Percentiles rank a stretch among this genome's conserved stretches.
Conservation (phyloP, 176 grass and related monocot species). For the Phyllostachys edulis region DNA sequence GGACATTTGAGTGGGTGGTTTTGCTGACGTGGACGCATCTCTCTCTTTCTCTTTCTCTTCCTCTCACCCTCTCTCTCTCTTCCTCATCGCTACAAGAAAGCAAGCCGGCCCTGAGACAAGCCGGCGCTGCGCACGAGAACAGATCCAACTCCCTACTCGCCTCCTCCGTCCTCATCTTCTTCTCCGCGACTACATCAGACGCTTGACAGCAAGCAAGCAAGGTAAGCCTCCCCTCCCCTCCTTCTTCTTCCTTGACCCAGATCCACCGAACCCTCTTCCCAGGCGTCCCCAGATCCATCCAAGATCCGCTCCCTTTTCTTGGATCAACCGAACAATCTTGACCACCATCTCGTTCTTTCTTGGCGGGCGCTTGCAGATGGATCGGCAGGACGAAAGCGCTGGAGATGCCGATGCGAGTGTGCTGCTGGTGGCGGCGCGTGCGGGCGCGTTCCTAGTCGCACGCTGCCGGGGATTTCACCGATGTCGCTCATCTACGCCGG, state of each 20-base stretch:
- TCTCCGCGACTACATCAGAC: constrained; percentile 11
- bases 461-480: constrained; percentile 61
- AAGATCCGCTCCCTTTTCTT: constrained; percentile 8
- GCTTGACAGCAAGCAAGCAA: not conserved
- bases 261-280: not conserved
- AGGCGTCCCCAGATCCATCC: not conserved
- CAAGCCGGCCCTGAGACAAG: no score
- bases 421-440: constrained; percentile 58
- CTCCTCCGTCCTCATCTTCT: not conserved
- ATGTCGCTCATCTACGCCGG: constrained; percentile 85
- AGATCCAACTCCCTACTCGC: no score
- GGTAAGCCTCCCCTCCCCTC: not conserved
- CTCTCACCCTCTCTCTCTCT: no score
- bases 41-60: no score
- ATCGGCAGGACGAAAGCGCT: constrained; percentile 93
- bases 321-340: not conserved
- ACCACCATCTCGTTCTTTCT: not conserved
- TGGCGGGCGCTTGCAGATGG: constrained; percentile 56
- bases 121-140: no score
- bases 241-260: not conserved
- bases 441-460: constrained; percentile 53
- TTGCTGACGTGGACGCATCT: no score
- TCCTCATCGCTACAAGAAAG: no score
- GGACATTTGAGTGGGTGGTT: no score
- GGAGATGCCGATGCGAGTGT: constrained; percentile 95